Evolutionary conservation across 2,329 filamentous ascomycete species (phyloP).

Genomic region (Sporothrix mexicana): DNA sequence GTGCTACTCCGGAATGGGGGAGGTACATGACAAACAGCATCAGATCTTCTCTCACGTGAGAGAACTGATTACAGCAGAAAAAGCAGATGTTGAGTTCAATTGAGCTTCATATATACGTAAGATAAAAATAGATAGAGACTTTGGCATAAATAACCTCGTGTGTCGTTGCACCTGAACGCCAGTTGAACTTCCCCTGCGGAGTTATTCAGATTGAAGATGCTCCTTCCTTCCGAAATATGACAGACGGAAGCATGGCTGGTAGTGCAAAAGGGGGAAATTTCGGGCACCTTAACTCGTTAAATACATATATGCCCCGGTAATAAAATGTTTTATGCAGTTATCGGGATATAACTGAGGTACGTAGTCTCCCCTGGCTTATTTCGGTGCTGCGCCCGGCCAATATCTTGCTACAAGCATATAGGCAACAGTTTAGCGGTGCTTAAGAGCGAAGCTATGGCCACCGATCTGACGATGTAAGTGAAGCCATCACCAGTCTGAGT

Average conservation of each 20-base stretch:
- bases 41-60: neutral
- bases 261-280: slow-evolving; percentile 11
- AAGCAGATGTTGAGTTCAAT: neutral
- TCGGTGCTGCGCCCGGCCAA: neutral
- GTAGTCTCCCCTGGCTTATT: neutral
- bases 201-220: neutral
- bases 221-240: neutral
- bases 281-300: neutral
- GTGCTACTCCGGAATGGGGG: neutral
- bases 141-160: neutral
- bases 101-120: neutral
- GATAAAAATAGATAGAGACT: neutral
- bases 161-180: neutral
- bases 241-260: neutral
- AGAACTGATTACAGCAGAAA: neutral
- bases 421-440: slow-evolving; percentile 22
- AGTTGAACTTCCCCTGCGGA: slow-evolving; percentile 12
- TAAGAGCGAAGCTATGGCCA: slow-evolving; percentile 12
- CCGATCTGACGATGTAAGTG: slow-evolving; percentile 14
- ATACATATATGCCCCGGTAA: neutral
- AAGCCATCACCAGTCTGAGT: slow-evolving; percentile 2
- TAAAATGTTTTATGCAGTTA: neutral
- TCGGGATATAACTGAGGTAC: neutral
- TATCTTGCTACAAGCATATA: neutral
- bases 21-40: neutral